phyloP scores from a whole-genome alignment of 306 rosid species.

The Fragaria vesca region DNA sequence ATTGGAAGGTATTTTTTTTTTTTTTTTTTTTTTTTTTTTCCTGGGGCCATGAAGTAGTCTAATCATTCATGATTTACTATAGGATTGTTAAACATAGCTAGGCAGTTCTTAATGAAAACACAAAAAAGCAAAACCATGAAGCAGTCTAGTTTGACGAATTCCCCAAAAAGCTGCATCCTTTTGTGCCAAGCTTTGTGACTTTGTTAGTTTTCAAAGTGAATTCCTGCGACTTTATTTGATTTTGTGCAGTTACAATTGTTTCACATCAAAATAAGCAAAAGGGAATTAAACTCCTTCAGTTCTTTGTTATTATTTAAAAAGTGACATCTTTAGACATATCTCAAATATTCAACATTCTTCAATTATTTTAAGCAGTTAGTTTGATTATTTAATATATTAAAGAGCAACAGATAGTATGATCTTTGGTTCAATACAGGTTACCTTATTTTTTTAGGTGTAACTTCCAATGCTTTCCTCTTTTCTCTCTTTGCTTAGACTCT shows the following conservation, averaged over 20 bases:
- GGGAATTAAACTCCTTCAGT: neutral
- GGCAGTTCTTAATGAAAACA: neutral
- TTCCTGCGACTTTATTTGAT: neutral
- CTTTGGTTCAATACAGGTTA: neutral
- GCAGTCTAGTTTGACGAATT: constrained; percentile 23
- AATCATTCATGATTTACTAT: constrained; percentile 5
- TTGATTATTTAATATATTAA: neutral
- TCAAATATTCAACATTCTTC: neutral
- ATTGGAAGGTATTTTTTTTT: neutral
- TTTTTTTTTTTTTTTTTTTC: neutral
- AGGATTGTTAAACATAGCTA: neutral
- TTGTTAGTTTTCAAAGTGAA: neutral
- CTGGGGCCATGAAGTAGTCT: neutral
- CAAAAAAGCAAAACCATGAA: constrained; percentile 7
- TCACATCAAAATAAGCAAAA: constrained; percentile 1
- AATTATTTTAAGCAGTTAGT: neutral
- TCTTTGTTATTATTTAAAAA: neutral
- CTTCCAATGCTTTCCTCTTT: neutral
- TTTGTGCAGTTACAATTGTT: constrained; percentile 16
- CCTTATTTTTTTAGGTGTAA: constrained; percentile 1
- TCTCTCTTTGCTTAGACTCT: constrained; percentile 18
- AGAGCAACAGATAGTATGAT: constrained; percentile 8
- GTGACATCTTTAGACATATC: neutral
- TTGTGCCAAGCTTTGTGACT: neutral
- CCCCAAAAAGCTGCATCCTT: constrained; percentile 21